Conservation (phyloP, 2,329 filamentous ascomycete species). For the Botrytis fabae region DNA sequence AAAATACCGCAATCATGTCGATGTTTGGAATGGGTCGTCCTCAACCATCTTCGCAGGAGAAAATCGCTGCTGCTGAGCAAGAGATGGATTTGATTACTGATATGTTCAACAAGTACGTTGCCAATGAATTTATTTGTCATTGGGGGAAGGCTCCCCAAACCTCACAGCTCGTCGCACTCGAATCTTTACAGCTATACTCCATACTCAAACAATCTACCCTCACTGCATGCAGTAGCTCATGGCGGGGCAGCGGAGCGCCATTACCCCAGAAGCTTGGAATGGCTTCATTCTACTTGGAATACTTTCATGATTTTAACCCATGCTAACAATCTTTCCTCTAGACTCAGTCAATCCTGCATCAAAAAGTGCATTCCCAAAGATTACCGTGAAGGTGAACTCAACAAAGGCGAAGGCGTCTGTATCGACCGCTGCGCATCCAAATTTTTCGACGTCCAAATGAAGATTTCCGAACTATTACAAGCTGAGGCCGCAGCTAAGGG, state of each 20-base stretch:
- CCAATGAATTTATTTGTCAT: slow-evolving; percentile 15
- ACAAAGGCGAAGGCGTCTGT: slow-evolving; percentile 98
- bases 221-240: slow-evolving; percentile 1
- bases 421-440: slow-evolving; percentile 96
- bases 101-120: slow-evolving; percentile 89
- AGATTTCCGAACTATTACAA: slow-evolving; percentile 96
- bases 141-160: background rate
- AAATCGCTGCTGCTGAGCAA: slow-evolving; percentile 92
- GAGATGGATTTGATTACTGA: slow-evolving; percentile 98
- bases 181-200: background rate
- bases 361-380: slow-evolving; percentile 90
- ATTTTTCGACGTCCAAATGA: slow-evolving; percentile 98
- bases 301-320: background rate
- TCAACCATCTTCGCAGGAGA: slow-evolving; percentile 92
- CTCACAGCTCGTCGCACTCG: background rate
- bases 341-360: slow-evolving; percentile 84
- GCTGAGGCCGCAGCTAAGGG: slow-evolving; percentile 72
- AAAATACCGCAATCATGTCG: slow-evolving; percentile 56
- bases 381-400: slow-evolving; percentile 94
- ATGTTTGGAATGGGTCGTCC: slow-evolving; percentile 73
- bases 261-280: background rate
- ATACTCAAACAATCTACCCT: slow-evolving; percentile 4
- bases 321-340: slow-evolving; percentile 42
- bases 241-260: background rate
- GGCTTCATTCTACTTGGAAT: background rate